Evolutionary conservation across 306 rosid species (phyloP), one percentile per base, ranked within the genome.

Genomic region (Hippophae rhamnoides): DNA sequence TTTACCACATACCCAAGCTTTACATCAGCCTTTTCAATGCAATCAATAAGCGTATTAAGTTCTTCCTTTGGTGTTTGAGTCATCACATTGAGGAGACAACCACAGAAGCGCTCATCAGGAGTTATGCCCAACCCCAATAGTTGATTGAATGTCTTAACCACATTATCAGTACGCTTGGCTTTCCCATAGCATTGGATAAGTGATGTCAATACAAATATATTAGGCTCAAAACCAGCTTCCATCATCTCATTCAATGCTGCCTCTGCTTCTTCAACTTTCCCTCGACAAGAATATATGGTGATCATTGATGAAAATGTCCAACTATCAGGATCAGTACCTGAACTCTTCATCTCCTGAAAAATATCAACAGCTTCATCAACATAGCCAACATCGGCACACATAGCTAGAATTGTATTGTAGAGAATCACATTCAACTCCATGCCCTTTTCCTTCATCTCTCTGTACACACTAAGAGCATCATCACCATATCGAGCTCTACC

Each of bases 161-260:
- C 88, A 71, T 85, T 84, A 71, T 85, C 95, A 10, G 75, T 78
- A 49, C 45, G 86, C 76, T 85, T 84, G 62, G 82, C 87, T 83
- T 83, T 92, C 47, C 99, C 96, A 52, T 88, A 87, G 66, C 99
- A 88, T 72, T 92, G 86, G 69, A 80, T 82, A 42, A 92, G 81
- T 9, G 99, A 85, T 51, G 86, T 84, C 82, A 92, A 73, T 60
- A 88, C 86, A 77, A 69, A 82, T 65, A 83, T 70, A 62, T 74
- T 83, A 46, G 85, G 96, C 72, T 82, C 75, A 61, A 78, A 74
- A 61, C 99, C 95, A 60, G 81, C 81, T 69, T 85, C 80, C 62
- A 82, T 58, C 96, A 88, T 92, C 67, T 85, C 88, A 59, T 79
- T 70, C 75, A 92, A 70, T 73, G 61, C 74, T 6, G 66, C 76